Evolutionary conservation across 495 filamentous ascomycete species (phyloP), one percentile per base, ranked within the genome.

Genomic region (Talaromyces thailandensis): DNA sequence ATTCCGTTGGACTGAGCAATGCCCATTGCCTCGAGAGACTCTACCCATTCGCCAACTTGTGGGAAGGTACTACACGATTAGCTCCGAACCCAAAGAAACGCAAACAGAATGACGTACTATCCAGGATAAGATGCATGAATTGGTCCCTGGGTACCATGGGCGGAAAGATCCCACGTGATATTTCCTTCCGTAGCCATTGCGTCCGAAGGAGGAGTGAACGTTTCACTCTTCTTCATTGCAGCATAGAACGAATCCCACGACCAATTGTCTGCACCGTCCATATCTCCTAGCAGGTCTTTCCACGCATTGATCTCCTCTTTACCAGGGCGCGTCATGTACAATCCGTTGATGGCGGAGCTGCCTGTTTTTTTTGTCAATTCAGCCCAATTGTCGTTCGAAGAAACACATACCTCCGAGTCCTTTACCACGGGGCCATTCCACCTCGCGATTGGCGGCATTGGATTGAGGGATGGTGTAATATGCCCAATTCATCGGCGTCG

Each of bases 61-160:
- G 65, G 57, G 52, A 74, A 74, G 18, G 69, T 71, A 60, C 71
- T 73, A 3, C 35, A 3, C 12, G 16, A 40, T 40, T 16, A 40
- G 35, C 4, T 4, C 16, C 4, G 6, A 16, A 4, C 6, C 31
- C 3, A 14, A 40, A 2, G 6, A 40, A 16, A 14, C 9, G 14
- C 31, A 8, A 35, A 18, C n/a, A 50, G 12, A 18, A 35, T 56
- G 43, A 21, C 70, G 12, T 68, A 73, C 71, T 67, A 74, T 37
- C 66, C 75, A 11, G 84, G 81, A 68, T 83, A 86, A 4, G 77
- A 74, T 6, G 78, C 76, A 60, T 83, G 70, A 21, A 86, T 73
- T 1, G 75, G 78, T 1, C 78, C 78, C 6, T 63, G 37, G 12
- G 61, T 67, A 6, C 78, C 79, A 52, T 76, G 79, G 1, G 62